Evolutionary conservation across 2,329 filamentous ascomycete species (phyloP), one percentile per base, ranked within the genome.

Genomic region (Sporothrix phasma): DNA sequence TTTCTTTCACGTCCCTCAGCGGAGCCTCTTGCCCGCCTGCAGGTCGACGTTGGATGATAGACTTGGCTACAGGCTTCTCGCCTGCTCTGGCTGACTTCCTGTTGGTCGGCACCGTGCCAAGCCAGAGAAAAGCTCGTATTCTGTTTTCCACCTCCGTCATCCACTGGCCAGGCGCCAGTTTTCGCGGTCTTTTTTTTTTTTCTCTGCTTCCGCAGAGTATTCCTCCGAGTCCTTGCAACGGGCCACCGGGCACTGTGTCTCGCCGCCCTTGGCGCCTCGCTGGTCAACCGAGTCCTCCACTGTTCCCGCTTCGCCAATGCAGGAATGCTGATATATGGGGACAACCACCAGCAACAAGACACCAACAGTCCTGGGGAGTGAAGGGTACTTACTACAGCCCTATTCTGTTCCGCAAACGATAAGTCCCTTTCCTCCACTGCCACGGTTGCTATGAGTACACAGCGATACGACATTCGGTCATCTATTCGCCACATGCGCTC

Each of bases 331-430:
- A 49, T 17, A 49, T n/a, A n/a, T 51, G 47, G 47, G 10, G n/a
- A 56, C 51, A 17, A 56, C 31, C 51, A 56, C 29, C 8, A 29
- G 19, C 46, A 26, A 22, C 10, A 22, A 49, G 1, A 51, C 15
- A 24, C 17, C n/a, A 13, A 31, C 24, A 56, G 51, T 54, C 51
- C 51, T 22, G 31, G 39, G 29, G 51, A 29, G 22, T 17, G 31
- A 43, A 46, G n/a, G 62, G 37, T 60, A 64, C 62, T 45, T 64
- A 29, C 45, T 49, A 53, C 53, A 59, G 62, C 62, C 54, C 45
- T 64, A 59, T 49, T 43, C n/a, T 13, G 22, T 45, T 34, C 62
- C 34, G 62, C 53, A 60, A 64, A 34, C 53, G 49, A 43, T 15
- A 59, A 41, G 62, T 63, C 62, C 31, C 62, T 26, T 45, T 45